Evolutionary conservation across 305 asterid genomes (phyloP).

Genomic region (Fraxinus nigra): DNA sequence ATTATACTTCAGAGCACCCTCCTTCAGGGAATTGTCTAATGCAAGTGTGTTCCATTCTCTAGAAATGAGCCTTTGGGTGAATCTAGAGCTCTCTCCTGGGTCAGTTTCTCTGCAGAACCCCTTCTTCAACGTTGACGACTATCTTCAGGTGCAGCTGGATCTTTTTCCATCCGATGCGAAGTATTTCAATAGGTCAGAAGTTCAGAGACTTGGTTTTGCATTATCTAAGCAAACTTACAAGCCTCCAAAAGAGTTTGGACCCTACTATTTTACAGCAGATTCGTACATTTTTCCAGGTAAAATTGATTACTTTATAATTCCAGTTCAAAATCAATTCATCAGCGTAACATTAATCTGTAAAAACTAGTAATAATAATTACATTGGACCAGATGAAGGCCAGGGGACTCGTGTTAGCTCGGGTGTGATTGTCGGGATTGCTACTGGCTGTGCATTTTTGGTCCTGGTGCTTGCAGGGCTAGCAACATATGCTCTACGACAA

Average conservation of each 20-base stretch:
- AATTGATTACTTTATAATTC: not conserved
- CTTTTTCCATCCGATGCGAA: slow-evolving; percentile 67
- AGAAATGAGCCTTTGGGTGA: slow-evolving; percentile 95
- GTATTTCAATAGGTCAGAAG: slow-evolving; percentile 67
- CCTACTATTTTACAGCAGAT: slow-evolving; percentile 77
- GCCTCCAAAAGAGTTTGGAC: slow-evolving; percentile 86
- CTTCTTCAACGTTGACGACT: slow-evolving; percentile 83
- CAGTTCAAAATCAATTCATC: not conserved
- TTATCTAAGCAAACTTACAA: slow-evolving; percentile 84
- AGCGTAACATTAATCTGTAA: not conserved
- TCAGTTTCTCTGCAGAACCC: slow-evolving; percentile 83
- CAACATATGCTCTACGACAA: slow-evolving; percentile 66
- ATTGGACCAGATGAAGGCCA: slow-evolving; percentile 47
- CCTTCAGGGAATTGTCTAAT: slow-evolving; percentile 80
- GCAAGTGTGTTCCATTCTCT: slow-evolving; percentile 72
- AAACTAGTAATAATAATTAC: not conserved
- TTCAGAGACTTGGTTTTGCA: slow-evolving; percentile 76
- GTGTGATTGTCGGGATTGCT: slow-evolving; percentile 57
- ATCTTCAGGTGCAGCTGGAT: slow-evolving; percentile 79
- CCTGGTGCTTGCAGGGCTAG: slow-evolving; percentile 62
- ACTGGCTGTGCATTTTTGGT: slow-evolving; percentile 59
- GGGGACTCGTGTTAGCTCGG: slow-evolving; percentile 48
- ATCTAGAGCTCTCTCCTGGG: slow-evolving; percentile 79
- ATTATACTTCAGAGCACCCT: slow-evolving; percentile 83
- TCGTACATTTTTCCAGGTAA: slow-evolving; percentile 76